Percentiles rank a stretch among this genome's conserved stretches.
phyloP scores from a whole-genome alignment of 768 basidiomycete species.

The Daedaleopsis sinensis region DNA sequence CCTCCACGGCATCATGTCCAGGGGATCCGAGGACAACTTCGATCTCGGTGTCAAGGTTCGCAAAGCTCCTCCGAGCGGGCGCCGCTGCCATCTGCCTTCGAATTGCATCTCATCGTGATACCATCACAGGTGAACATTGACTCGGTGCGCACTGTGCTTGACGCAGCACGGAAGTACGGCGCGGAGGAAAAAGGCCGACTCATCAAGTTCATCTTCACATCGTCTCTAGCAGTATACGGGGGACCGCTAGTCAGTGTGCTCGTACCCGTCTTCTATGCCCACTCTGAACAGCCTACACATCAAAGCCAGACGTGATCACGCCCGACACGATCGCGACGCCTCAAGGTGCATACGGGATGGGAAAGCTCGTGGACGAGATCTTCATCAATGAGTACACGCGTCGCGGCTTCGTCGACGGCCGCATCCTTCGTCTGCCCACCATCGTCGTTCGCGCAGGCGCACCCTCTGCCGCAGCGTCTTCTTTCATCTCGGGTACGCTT shows the following conservation, averaged over 20 bases:
- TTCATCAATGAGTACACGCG: slow-evolving; percentile 63
- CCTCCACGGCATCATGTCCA: slow-evolving; percentile 64
- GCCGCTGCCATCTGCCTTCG: no score
- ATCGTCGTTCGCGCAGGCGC: slow-evolving; percentile 59
- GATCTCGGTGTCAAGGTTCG: slow-evolving; percentile 52
- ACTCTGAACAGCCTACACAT: background rate
- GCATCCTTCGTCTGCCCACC: slow-evolving; percentile 62
- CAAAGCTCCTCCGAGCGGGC: background rate
- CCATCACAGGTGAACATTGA: slow-evolving; percentile 53
- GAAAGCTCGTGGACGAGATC: slow-evolving; percentile 56
- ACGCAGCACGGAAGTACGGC: slow-evolving; percentile 38
- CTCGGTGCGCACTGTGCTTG: slow-evolving; percentile 50
- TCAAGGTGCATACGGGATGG: slow-evolving; percentile 59
- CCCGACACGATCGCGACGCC: slow-evolving; percentile 55
- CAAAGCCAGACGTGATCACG: slow-evolving; percentile 46
- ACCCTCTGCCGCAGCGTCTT: slow-evolving; percentile 56
- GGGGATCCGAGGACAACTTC: slow-evolving; percentile 62
- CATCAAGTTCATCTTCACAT: slow-evolving; percentile 61
- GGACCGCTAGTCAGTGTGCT: slow-evolving; percentile 46
- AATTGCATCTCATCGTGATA: background rate
- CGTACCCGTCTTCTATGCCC: background rate
- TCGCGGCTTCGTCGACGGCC: slow-evolving; percentile 58
- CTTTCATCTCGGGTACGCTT: slow-evolving; percentile 54
- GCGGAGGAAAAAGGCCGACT: slow-evolving; percentile 16
- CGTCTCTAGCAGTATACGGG: slow-evolving; percentile 62